These are phyloP conservation scores for Neophaeococcomyces mojaviensis DNA, from an alignment of 2,329 filamentous ascomycete species.

Conservation along the genomic window DNA sequence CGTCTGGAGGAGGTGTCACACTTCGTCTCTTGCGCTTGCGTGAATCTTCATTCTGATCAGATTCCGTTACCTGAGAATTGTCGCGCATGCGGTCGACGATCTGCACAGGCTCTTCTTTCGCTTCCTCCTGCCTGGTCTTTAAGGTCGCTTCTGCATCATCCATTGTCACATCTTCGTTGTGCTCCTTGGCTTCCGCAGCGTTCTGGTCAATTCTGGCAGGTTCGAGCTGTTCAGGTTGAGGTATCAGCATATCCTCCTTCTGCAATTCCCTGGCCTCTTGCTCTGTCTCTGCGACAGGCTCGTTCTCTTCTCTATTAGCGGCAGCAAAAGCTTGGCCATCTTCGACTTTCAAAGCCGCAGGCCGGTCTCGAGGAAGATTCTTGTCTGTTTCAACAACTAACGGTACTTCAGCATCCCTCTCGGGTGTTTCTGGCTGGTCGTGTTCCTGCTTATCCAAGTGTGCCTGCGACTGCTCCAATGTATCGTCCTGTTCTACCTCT, in stretches of 20 bases:
- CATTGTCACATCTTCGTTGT: not conserved
- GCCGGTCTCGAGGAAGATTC: not conserved
- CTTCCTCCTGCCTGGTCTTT: not conserved
- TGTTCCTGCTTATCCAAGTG: not conserved
- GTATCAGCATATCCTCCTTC: conserved; percentile 1
- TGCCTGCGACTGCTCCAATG: conserved; percentile 6
- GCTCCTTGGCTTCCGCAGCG: not conserved
- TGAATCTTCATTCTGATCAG: conserved; percentile 40
- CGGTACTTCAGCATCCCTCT: conserved; percentile 1
- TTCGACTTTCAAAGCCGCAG: conserved; percentile 4
- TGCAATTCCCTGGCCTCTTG: conserved; percentile 12
- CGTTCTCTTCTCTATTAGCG: conserved; percentile 6
- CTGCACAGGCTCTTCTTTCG: not conserved
- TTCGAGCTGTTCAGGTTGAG: not conserved
- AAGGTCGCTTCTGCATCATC: not conserved
- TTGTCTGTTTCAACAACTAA: not conserved
- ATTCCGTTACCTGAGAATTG: not conserved
- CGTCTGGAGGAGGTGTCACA: conserved; percentile 51
- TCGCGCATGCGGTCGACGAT: not conserved
- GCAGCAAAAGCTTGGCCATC: conserved; percentile 11
- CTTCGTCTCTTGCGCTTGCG: conserved; percentile 63
- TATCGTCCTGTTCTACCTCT: conserved; percentile 29
- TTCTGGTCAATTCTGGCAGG: not conserved
- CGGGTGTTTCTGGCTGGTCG: conserved; percentile 12
- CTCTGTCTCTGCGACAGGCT: conserved; percentile 11